phyloP scores from a whole-genome alignment of 441 rosid genomes.

The Adansonia madagascariensis region DNA sequence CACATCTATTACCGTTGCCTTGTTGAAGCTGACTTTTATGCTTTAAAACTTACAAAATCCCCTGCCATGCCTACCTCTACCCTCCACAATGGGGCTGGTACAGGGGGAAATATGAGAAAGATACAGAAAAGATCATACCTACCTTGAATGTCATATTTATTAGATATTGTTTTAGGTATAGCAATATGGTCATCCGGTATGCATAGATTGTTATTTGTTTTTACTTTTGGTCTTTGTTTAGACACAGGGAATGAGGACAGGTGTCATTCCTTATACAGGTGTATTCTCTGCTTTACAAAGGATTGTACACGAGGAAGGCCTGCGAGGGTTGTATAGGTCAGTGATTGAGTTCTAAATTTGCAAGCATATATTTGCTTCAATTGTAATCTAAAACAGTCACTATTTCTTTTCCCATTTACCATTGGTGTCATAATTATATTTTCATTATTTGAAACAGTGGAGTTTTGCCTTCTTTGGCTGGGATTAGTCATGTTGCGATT shows the following conservation, averaged over 20 bases:
- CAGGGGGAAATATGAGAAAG: neutral
- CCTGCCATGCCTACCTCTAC: neutral
- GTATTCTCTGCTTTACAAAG: constrained; percentile 76
- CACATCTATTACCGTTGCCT: neutral
- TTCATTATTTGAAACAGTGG: constrained; percentile 67
- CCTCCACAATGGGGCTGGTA: too few relatives aligned
- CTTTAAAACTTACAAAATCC: neutral
- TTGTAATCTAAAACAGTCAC: neutral
- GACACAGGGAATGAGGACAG: constrained; percentile 91
- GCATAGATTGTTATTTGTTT: constrained; percentile 21
- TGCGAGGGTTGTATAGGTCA: constrained; percentile 87
- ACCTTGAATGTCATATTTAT: neutral
- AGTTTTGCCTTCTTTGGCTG: constrained; percentile 83
- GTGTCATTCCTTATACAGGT: constrained; percentile 85
- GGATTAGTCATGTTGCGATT: constrained; percentile 90
- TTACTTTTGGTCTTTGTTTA: constrained; percentile 31
- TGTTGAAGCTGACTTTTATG: neutral
- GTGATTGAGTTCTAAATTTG: constrained; percentile 32
- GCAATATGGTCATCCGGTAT: constrained; percentile 1
- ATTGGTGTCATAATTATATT: constrained; percentile 20
- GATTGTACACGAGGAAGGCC: constrained; percentile 82
- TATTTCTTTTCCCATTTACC: neutral
- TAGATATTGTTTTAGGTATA: constrained; percentile 1
- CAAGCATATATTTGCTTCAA: neutral
- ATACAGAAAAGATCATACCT: neutral